Conservation (phyloP, 192 early-diverging fungal genomes). For the Diversispora epigaea region DNA sequence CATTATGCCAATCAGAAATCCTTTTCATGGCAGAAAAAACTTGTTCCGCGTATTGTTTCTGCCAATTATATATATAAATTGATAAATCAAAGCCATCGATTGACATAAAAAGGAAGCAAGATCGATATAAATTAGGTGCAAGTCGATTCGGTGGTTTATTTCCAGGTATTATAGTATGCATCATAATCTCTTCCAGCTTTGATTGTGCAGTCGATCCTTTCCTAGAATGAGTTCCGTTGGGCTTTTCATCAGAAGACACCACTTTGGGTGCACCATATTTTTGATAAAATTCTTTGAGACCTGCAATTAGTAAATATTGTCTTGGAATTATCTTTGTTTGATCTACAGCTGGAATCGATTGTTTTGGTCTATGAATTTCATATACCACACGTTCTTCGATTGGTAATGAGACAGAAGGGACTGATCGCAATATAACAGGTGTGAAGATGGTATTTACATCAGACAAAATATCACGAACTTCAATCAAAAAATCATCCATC, state of each 20-base stretch:
- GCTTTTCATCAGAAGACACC: slow-evolving; percentile 9
- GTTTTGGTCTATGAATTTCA: slow-evolving; percentile 42
- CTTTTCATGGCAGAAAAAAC: slow-evolving; percentile 45
- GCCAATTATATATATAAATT: slow-evolving; percentile 55
- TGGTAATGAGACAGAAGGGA: neutral
- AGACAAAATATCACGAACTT: slow-evolving; percentile 46
- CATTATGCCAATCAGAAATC: slow-evolving; percentile 48
- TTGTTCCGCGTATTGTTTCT: slow-evolving; percentile 46
- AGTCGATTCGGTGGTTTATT: slow-evolving; percentile 31
- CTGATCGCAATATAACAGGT: slow-evolving; percentile 36
- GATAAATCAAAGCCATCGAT: slow-evolving; percentile 44
- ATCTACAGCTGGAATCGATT: slow-evolving; percentile 12
- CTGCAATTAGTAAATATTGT: slow-evolving; percentile 51
- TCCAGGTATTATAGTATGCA: slow-evolving; percentile 36
- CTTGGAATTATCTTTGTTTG: slow-evolving; percentile 30
- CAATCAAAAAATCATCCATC: slow-evolving; percentile 50
- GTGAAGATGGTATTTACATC: slow-evolving; percentile 44
- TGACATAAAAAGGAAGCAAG: slow-evolving; percentile 52
- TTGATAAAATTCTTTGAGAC: slow-evolving; percentile 48
- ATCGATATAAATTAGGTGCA: slow-evolving; percentile 24
- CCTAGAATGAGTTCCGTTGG: slow-evolving; percentile 36
- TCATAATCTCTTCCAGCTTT: slow-evolving; percentile 45
- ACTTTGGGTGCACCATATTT: slow-evolving; percentile 33
- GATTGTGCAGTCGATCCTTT: slow-evolving; percentile 47
- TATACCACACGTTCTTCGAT: slow-evolving; percentile 10